Evolutionary conservation across 2,329 filamentous ascomycete genomes (phyloP).

Genomic region (Basipetospora chlamydospora): DNA sequence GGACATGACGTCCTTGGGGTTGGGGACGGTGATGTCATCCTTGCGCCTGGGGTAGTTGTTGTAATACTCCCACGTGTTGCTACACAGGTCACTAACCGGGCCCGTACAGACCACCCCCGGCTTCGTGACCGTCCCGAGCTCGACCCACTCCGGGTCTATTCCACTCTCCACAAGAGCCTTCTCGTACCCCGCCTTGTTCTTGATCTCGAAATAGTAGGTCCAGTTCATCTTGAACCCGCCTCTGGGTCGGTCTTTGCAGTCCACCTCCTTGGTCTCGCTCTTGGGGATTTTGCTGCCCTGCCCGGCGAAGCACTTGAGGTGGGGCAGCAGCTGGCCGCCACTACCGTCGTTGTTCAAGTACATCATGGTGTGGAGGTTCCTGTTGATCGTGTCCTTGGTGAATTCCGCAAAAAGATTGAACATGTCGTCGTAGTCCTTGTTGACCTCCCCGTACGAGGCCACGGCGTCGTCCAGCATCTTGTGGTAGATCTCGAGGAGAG

Average conservation of each 20-base stretch:
- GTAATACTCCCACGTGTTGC: neutral
- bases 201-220: neutral
- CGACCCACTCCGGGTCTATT: neutral
- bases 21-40: conserved; percentile 9
- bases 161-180: neutral
- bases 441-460: too few species aligned
- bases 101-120: neutral
- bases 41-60: neutral
- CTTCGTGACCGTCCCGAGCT: neutral
- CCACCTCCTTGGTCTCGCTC: neutral
- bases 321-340: too few species aligned
- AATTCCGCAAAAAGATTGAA: too few species aligned
- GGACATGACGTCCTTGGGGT: conserved; percentile 12
- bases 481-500: too few species aligned
- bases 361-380: too few species aligned
- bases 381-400: too few species aligned
- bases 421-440: too few species aligned
- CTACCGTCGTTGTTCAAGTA: too few species aligned
- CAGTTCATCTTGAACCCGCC: neutral
- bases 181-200: neutral
- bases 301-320: too few species aligned
- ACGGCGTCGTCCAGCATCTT: too few species aligned
- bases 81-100: neutral
- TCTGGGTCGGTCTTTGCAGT: too few species aligned
- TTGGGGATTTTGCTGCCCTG: too few species aligned